Conservation (phyloP, 768 basidiomycete genomes). For the Phaeotremella skinneri region DNA sequence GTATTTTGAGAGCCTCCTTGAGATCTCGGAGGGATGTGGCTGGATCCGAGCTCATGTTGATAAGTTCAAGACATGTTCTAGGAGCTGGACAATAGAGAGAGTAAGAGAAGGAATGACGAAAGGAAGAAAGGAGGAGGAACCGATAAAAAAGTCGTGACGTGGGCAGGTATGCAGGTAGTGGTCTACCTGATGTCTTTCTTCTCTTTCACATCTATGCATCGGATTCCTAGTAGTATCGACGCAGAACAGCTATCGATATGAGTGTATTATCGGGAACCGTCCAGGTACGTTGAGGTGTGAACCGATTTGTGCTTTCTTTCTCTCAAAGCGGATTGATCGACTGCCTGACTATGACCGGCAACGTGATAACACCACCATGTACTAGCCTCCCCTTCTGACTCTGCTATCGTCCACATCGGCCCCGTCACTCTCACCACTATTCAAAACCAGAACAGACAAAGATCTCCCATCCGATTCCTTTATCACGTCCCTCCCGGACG, state of each 20-base stretch:
- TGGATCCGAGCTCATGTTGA: constrained; percentile 13
- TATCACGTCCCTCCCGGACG: constrained; percentile 30
- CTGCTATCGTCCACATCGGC: constrained; percentile 42
- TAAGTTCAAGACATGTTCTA: neutral
- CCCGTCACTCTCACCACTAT: constrained; percentile 42
- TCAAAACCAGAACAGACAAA: constrained; percentile 21
- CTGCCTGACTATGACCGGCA: too few relatives aligned
- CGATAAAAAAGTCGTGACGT: constrained; percentile 17
- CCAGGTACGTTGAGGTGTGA: constrained; percentile 5
- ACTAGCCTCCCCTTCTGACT: constrained; percentile 40
- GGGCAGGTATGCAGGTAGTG: neutral
- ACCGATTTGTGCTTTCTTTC: too few relatives aligned
- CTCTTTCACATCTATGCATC: constrained; percentile 1
- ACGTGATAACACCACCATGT: neutral
- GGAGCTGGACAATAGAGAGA: neutral
- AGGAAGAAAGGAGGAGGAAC: constrained; percentile 15
- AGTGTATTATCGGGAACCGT: constrained; percentile 11
- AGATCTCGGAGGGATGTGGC: constrained; percentile 20
- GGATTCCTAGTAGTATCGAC: neutral
- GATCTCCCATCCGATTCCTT: constrained; percentile 15
- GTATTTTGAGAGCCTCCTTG: constrained; percentile 29
- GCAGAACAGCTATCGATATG: neutral
- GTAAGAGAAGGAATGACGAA: neutral
- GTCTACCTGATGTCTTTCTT: neutral
- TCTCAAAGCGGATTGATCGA: too few relatives aligned